Conservation (phyloP, 164 flowering plant species). For the Vitis vinifera region DNA sequence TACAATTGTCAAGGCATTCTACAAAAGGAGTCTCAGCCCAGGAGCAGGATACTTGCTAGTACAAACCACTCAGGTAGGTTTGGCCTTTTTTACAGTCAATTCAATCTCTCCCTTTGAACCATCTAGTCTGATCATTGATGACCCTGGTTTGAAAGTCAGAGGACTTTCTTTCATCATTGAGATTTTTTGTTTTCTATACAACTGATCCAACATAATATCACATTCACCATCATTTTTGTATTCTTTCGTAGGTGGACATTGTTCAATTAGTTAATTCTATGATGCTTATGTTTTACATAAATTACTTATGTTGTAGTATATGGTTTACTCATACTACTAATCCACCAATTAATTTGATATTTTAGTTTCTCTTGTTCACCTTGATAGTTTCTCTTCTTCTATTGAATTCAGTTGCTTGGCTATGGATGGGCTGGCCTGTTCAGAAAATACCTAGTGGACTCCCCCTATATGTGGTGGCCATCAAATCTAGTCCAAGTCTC, state of each 20-base stretch:
- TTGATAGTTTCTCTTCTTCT: neutral
- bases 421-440: slow-evolving; percentile 82
- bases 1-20: slow-evolving; percentile 51
- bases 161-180: too few relatives aligned
- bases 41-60: slow-evolving; percentile 36
- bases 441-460: slow-evolving; percentile 42
- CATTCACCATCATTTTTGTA: too few relatives aligned
- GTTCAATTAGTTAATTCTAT: too few relatives aligned
- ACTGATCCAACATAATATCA: too few relatives aligned
- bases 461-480: slow-evolving; percentile 52
- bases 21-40: slow-evolving; percentile 31
- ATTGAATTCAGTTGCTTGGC: slow-evolving; percentile 47
- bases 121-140: neutral
- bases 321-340: too few relatives aligned
- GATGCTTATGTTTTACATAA: too few relatives aligned
- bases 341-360: too few relatives aligned
- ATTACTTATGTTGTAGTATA: too few relatives aligned
- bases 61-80: slow-evolving; percentile 45
- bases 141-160: too few relatives aligned
- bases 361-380: too few relatives aligned
- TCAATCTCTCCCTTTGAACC: neutral
- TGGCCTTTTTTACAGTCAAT: neutral
- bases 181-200: too few relatives aligned
- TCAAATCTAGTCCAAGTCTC: slow-evolving; percentile 36
- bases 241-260: too few relatives aligned